phyloP scores from a whole-genome alignment of 345 rosid genomes.

The Eucalyptus tenuipes region DNA sequence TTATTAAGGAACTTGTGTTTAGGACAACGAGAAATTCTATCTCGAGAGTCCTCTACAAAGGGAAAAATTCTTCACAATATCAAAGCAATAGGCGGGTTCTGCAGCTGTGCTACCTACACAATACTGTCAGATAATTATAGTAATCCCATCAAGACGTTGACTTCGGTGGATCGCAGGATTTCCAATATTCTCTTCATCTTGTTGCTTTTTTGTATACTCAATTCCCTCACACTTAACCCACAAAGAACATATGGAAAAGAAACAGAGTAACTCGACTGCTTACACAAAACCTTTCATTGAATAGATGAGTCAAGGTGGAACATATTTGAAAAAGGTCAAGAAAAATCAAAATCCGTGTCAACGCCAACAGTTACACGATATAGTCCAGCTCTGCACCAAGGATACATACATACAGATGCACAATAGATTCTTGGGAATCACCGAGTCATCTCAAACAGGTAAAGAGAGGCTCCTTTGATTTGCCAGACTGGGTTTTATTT shows the following conservation, averaged over 20 bases:
- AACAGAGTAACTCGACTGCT: not conserved
- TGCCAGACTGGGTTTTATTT: constrained; percentile 56
- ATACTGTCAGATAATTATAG: not conserved
- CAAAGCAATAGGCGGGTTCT: not conserved
- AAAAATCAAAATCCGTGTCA: not conserved
- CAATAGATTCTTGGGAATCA: not conserved
- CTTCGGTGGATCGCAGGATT: not conserved
- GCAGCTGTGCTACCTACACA: not conserved
- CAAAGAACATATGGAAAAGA: not conserved
- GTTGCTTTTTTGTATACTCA: not conserved
- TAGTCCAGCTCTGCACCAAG: not conserved
- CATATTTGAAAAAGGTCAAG: not conserved
- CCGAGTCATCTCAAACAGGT: constrained; percentile 6
- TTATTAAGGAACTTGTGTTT: not conserved
- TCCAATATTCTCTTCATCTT: not conserved
- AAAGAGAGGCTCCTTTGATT: constrained; percentile 56
- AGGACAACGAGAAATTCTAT: not conserved
- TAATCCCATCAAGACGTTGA: not conserved
- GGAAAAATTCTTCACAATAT: not conserved
- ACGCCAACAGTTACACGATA: not conserved
- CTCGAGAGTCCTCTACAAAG: not conserved
- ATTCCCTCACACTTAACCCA: not conserved
- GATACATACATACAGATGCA: not conserved
- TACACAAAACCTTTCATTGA: not conserved
- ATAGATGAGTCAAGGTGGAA: not conserved